These are phyloP conservation scores for Cladosporium colombiae DNA, from an alignment of 2,329 filamentous ascomycete genomes.

Conservation along the genomic window DNA sequence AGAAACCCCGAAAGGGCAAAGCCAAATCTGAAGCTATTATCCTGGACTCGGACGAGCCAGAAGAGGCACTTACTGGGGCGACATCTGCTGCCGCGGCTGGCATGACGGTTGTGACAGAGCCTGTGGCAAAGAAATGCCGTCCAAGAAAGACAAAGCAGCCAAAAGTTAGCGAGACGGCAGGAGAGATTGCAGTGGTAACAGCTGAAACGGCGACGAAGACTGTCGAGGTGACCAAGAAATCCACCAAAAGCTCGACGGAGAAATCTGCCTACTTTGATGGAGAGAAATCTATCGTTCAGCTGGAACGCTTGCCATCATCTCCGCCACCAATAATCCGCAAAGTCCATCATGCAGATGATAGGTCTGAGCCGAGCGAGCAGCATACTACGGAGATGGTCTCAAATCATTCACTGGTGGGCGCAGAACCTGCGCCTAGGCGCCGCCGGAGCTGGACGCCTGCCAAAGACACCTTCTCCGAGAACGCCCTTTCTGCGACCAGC, in stretches of 20 bases:
- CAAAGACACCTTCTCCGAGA: slow-evolving; percentile 2
- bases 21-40: slow-evolving; percentile 33
- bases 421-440: slow-evolving; percentile 14
- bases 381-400: background rate
- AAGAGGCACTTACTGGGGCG: slow-evolving; percentile 16
- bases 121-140: background rate
- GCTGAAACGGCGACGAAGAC: background rate
- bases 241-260: background rate
- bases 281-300: background rate
- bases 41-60: slow-evolving; percentile 33
- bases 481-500: background rate
- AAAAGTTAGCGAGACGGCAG: slow-evolving; percentile 5
- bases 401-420: background rate
- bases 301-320: background rate
- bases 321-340: background rate
- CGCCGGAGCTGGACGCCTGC: slow-evolving; percentile 24
- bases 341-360: background rate
- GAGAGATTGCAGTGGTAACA: slow-evolving; percentile 22
- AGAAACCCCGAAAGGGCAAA: slow-evolving; percentile 26
- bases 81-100: background rate
- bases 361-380: background rate
- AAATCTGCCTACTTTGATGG: slow-evolving; percentile 20
- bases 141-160: slow-evolving; percentile 22
- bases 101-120: background rate
- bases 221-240: background rate